Conservation (phyloP, 257 asterid species). For the Solanum piurae region DNA sequence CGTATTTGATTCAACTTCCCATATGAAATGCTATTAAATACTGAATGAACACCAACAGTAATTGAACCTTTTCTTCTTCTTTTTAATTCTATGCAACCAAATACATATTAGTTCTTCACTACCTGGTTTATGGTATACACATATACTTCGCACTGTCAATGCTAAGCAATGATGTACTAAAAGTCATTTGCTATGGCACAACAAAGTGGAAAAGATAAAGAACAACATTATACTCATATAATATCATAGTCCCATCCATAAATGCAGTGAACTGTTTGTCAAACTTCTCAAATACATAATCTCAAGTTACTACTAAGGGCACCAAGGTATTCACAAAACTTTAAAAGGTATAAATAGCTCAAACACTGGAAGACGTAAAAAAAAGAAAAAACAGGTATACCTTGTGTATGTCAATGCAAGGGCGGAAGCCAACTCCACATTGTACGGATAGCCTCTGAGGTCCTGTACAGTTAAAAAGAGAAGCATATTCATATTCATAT, state of each 20-base stretch:
- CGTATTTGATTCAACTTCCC: not conserved
- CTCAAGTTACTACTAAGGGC: not conserved
- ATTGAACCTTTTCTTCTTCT: not conserved
- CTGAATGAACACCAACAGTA: not conserved
- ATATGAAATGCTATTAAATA: not conserved
- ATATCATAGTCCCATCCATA: not conserved
- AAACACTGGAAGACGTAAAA: not conserved
- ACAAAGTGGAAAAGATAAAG: not conserved
- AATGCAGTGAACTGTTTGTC: not conserved
- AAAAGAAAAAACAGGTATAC: constrained; percentile 19
- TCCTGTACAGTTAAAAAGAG: constrained; percentile 25
- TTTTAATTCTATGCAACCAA: not conserved
- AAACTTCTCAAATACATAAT: not conserved
- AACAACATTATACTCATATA: not conserved
- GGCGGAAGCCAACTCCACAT: constrained; percentile 75
- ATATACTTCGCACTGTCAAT: not conserved
- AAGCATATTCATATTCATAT: not conserved
- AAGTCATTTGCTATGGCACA: not conserved
- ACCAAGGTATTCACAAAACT: not conserved
- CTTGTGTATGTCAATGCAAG: constrained; percentile 98
- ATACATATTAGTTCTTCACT: not conserved
- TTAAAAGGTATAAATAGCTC: not conserved
- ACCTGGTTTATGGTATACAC: not conserved
- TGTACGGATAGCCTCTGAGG: constrained; percentile 30
- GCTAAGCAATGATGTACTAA: not conserved